Base-by-base conservation (phyloP, 352 stramenopile genomes). In the Phytopythium sindhum region DNA sequence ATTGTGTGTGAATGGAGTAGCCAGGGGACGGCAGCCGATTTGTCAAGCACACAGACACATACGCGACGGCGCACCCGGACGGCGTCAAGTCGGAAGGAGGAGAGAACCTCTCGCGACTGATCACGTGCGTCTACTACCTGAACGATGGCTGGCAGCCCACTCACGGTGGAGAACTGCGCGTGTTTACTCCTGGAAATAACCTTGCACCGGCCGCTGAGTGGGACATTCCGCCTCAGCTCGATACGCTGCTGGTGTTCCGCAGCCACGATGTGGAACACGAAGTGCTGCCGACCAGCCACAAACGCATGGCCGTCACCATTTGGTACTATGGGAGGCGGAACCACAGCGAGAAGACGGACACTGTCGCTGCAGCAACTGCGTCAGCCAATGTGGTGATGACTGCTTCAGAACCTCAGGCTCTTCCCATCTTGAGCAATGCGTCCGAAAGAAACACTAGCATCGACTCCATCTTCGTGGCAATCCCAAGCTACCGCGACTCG, bases 401-500 rank as follows among this genome's bases (percentile, higher is more conserved):
- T 14, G 23, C 33, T 52, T 60, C 62, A 33, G 52, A 68, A 37
- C 60, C 52, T 23, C 12, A 10, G 10, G 48, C 59, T 45, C 62
- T 70, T 2, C 39, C 15, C 12, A 12, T 37, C 2, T 24, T 10
- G 4, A 33, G 21, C 15, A 14, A 1, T 19, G 15, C 24, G 14
- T 58, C 2, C 21, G 15, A 4, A 31, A 23, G 12, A 2, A 33
- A 3, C 21, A 31, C 53, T 11, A 21, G n/a, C 8, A 6, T 26
- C 9, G 48, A 59, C 50, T 84, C 73, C 8, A 98, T 99, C 59
- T 98, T 98, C 69, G 94, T 98, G 7, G 86, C 90, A 1, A 96
- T 99, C 52, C 89, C 95, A 35, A 96, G 87, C 63, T 98, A 97
- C 64, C 83, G 93, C 39, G 96, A 99, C 70, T 80, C 84, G 14